Conservation (phyloP, 257 asterid species). For the Cynanchum wilfordii region DNA sequence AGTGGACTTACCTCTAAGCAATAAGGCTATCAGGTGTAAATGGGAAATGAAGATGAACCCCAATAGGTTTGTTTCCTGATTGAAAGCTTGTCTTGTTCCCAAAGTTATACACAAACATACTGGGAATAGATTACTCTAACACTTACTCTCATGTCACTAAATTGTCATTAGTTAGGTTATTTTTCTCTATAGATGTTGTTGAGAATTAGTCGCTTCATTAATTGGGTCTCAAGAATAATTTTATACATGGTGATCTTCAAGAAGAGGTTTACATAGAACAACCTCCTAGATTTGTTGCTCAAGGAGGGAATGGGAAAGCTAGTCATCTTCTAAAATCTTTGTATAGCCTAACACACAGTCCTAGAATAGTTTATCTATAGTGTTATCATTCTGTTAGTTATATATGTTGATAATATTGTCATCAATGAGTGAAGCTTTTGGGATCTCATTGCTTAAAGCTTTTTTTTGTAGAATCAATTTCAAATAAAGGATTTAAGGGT, state of each 20-base stretch:
- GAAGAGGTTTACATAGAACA: not conserved
- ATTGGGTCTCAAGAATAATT: not conserved
- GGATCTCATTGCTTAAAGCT: too few species aligned
- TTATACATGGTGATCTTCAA: not conserved
- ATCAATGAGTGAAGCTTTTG: not conserved
- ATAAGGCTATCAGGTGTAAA: constrained; percentile 3
- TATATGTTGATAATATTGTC: not conserved
- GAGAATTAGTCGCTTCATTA: not conserved
- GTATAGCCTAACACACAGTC: not conserved
- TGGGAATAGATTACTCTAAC: not conserved
- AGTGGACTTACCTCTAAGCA: not conserved
- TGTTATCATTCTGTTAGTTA: not conserved
- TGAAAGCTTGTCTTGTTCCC: constrained; percentile 1
- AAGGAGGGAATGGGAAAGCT: not conserved
- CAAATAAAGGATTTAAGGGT: too few species aligned
- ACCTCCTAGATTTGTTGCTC: not conserved
- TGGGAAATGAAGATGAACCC: not conserved
- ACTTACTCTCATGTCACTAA: constrained; percentile 4
- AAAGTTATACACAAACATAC: not conserved
- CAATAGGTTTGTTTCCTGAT: too few species aligned
- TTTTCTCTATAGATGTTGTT: not conserved
- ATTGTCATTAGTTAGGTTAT: not conserved
- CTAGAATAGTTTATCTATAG: not conserved
- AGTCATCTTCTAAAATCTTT: not conserved
- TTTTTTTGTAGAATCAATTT: too few species aligned